These are phyloP conservation scores for Exophiala lecanii-corni DNA, from an alignment of 2,329 filamentous ascomycete species.

Conservation along the genomic window DNA sequence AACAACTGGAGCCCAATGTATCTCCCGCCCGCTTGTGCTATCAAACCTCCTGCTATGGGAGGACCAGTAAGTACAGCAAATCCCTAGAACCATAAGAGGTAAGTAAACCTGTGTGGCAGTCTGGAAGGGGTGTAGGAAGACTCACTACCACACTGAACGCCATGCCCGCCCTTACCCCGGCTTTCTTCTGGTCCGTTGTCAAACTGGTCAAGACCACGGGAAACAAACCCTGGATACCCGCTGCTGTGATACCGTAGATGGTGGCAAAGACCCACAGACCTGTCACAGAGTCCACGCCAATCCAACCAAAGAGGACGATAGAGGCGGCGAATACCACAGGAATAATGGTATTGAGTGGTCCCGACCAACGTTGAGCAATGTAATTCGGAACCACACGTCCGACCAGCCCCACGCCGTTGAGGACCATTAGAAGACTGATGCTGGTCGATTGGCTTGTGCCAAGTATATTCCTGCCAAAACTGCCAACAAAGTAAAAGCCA, in stretches of 20 bases:
- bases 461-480: slow-evolving; percentile 37
- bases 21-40: slow-evolving; percentile 40
- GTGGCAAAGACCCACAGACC: slow-evolving; percentile 59
- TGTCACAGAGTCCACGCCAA: slow-evolving; percentile 45
- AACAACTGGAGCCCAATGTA: slow-evolving; percentile 53
- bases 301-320: slow-evolving; percentile 52
- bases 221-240: slow-evolving; percentile 62
- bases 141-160: slow-evolving; percentile 46
- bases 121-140: background rate
- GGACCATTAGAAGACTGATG: slow-evolving; percentile 58
- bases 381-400: slow-evolving; percentile 57
- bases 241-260: slow-evolving; percentile 61
- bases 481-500: slow-evolving; percentile 47
- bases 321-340: slow-evolving; percentile 42
- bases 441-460: slow-evolving; percentile 42
- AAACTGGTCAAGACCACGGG: slow-evolving; percentile 56
- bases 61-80: slow-evolving; percentile 52
- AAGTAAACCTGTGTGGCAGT: background rate
- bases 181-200: slow-evolving; percentile 49
- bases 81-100: slow-evolving; percentile 25
- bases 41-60: slow-evolving; percentile 51
- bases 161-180: slow-evolving; percentile 54
- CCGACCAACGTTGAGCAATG: slow-evolving; percentile 53
- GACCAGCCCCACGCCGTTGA: slow-evolving; percentile 59
- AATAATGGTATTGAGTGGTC: slow-evolving; percentile 58